A percentile compares a stretch with the other conserved stretches of the same genome.
Conservation (phyloP, 1,284 basidiomycete species). For the Wallemia hederae region DNA sequence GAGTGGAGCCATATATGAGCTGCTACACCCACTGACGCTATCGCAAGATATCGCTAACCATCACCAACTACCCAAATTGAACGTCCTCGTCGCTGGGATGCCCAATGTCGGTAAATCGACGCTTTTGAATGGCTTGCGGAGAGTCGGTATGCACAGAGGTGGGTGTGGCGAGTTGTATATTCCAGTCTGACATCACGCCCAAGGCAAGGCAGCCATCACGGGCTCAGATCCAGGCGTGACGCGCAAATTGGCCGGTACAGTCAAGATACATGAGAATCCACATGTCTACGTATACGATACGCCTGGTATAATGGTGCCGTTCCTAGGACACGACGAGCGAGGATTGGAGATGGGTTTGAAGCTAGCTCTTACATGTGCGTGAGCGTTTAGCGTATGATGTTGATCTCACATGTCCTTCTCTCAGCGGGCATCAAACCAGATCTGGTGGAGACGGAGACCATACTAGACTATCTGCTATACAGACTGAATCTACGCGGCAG, state of each 20-base stretch:
- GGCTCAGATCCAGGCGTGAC: conserved; percentile 72
- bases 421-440: conserved; percentile 81
- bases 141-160: conserved; percentile 65
- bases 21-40: background rate
- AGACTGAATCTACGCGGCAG: conserved; percentile 45
- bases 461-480: conserved; percentile 69
- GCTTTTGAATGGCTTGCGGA: conserved; percentile 65
- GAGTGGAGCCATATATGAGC: conserved; percentile 9
- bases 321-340: conserved; percentile 49
- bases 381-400: background rate
- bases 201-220: conserved; percentile 59
- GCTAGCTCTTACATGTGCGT: conserved; percentile 60
- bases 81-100: conserved; percentile 83
- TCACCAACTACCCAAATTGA: conserved; percentile 37
- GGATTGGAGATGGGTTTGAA: conserved; percentile 79
- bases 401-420: background rate
- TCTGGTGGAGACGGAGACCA: conserved; percentile 52
- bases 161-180: conserved; percentile 17
- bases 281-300: conserved; percentile 82
- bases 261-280: conserved; percentile 48
- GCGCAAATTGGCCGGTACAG: conserved; percentile 45
- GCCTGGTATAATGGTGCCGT: conserved; percentile 90
- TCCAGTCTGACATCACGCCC: conserved; percentile 5
- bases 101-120: conserved; percentile 96
- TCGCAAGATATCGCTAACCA: conserved; percentile 33